A percentile compares a stretch with the other conserved stretches of the same genome.
These are phyloP conservation scores for Colletotrichum zoysiae DNA, from an alignment of 2,329 filamentous ascomycete genomes.

Conservation along the genomic window DNA sequence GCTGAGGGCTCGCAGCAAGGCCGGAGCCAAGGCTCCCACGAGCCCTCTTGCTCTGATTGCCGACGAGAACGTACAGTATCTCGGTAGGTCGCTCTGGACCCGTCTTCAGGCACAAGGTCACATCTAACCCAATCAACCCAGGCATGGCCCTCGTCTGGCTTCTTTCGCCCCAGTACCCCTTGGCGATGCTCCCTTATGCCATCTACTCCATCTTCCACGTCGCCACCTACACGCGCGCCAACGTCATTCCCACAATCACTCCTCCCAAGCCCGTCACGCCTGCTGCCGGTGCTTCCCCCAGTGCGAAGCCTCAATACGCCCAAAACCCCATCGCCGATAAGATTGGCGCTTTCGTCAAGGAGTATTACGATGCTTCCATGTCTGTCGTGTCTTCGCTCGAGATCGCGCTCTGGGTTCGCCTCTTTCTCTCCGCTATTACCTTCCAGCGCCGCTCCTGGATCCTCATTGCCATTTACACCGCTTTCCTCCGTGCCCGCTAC, in stretches of 20 bases:
- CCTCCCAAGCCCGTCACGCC: constrained; percentile 70
- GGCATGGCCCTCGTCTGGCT: constrained; percentile 97
- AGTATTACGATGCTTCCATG: constrained; percentile 98
- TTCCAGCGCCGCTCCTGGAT: constrained; percentile 95
- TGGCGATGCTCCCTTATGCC: constrained; percentile 92
- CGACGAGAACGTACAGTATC: constrained; percentile 98
- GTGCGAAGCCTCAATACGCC: constrained; percentile 66
- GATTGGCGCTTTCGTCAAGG: constrained; percentile 95
- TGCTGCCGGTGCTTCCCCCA: constrained; percentile 66
- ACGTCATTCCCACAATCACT: constrained; percentile 88
- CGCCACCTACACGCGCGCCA: constrained; percentile 93
- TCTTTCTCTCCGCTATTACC: constrained; percentile 83
- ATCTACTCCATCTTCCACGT: constrained; percentile 99
- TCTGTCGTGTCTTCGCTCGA: constrained; percentile 90
- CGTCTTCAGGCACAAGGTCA: too few relatives aligned
- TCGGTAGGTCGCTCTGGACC: constrained; percentile 72
- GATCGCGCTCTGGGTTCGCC: constrained; percentile 86
- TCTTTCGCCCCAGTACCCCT: constrained; percentile 86
- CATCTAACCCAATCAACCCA: constrained; percentile 52
- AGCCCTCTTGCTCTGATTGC: constrained; percentile 76
- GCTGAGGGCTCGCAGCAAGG: constrained; percentile 85
- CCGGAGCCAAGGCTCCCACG: constrained; percentile 71
- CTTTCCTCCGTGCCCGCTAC: constrained; percentile 91
- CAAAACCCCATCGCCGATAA: constrained; percentile 78
- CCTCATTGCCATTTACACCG: constrained; percentile 85